phyloP scores from a whole-genome alignment of 176 grass and related monocot species.

The Neostapfia colusana region DNA sequence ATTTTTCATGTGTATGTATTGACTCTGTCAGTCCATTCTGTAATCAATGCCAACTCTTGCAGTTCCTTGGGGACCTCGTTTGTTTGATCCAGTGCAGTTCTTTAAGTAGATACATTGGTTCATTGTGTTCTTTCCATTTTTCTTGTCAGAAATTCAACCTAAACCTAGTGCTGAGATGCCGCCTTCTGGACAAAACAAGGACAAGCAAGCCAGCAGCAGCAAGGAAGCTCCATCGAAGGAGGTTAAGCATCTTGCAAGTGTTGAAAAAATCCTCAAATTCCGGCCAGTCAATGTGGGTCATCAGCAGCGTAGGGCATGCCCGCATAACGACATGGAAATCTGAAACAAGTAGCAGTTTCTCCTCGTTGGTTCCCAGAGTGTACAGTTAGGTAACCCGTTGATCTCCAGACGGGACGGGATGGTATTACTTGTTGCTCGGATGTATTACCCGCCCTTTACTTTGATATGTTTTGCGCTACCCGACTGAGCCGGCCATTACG shows the following conservation, averaged over 20 bases:
- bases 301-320: constrained; percentile 3
- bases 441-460: background rate
- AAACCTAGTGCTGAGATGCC: background rate
- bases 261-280: constrained; percentile 79
- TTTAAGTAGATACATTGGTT: background rate
- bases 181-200: constrained; percentile 17
- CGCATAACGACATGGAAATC: background rate
- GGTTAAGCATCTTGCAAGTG: constrained; percentile 65
- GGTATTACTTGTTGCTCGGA: background rate
- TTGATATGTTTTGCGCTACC: background rate
- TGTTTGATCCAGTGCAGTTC: background rate
- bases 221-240: constrained; percentile 53
- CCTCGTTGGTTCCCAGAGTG: background rate
- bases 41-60: constrained; percentile 16
- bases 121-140: background rate
- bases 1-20: constrained; percentile 1
- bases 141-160: constrained; percentile 41
- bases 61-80: background rate
- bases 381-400: background rate
- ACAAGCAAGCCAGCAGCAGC: constrained; percentile 15
- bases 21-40: background rate
- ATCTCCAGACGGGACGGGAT: background rate
- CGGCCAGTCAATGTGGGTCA: constrained; percentile 27
- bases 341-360: constrained; percentile 9
- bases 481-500: background rate